These are phyloP conservation scores for Hypoxylon sp. DNA, from an alignment of 2,329 filamentous ascomycete genomes.

Conservation along the genomic window DNA sequence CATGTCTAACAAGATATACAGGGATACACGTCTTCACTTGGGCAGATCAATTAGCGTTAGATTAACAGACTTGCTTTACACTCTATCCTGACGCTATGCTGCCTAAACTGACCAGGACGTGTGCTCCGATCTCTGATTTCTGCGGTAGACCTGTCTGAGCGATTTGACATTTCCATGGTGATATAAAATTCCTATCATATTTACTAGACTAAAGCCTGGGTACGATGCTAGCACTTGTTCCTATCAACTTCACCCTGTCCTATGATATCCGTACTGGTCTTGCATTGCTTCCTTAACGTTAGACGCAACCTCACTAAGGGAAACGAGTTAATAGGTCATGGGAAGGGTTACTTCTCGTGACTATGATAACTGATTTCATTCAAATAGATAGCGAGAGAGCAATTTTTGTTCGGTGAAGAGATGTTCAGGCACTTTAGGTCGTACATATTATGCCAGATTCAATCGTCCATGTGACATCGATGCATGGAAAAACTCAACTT, in stretches of 20 bases:
- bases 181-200: not conserved
- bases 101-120: too few species aligned
- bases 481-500: constrained; percentile 11
- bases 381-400: not conserved
- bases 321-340: not conserved
- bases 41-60: not conserved
- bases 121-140: not conserved
- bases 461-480: constrained; percentile 15
- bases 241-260: not conserved
- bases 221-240: not conserved
- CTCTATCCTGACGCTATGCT: not conserved
- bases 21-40: not conserved
- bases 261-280: too few species aligned
- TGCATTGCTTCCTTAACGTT: not conserved
- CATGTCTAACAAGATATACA: not conserved
- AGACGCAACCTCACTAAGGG: not conserved
- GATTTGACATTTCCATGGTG: not conserved
- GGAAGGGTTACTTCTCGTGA: not conserved
- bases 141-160: too few species aligned
- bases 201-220: not conserved
- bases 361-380: constrained; percentile 1
- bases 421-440: constrained; percentile 6
- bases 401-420: constrained; percentile 2
- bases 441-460: constrained; percentile 7
- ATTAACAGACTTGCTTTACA: not conserved